Evolutionary conservation across 2,329 filamentous ascomycete genomes (phyloP).

Genomic region (Colletotrichum higginsianum): DNA sequence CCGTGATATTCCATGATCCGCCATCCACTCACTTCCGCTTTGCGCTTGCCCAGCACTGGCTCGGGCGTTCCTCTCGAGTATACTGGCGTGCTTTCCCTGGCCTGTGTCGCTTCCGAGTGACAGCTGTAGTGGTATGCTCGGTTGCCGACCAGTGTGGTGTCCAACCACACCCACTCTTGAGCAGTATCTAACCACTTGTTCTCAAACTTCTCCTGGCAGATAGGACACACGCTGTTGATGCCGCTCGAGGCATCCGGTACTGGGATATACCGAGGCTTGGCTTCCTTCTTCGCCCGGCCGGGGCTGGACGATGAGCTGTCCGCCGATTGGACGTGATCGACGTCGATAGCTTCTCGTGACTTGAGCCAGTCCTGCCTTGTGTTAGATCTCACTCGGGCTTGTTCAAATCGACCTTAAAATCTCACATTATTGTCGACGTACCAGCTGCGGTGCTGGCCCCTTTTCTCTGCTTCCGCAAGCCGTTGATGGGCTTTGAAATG

Average conservation of each 20-base stretch:
- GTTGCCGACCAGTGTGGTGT: constrained; percentile 83
- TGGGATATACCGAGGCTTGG: constrained; percentile 78
- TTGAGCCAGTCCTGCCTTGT: constrained; percentile 38
- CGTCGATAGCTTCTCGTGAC: constrained; percentile 53
- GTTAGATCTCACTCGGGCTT: constrained; percentile 44
- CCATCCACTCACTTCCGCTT: constrained; percentile 73
- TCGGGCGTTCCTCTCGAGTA: constrained; percentile 71
- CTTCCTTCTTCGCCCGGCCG: constrained; percentile 54
- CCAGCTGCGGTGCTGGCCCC: constrained; percentile 93
- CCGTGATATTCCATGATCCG: not conserved
- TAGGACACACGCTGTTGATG: constrained; percentile 86
- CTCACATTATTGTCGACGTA: constrained; percentile 90
- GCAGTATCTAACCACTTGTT: constrained; percentile 92
- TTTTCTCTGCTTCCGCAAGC: constrained; percentile 86
- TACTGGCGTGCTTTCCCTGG: constrained; percentile 64
- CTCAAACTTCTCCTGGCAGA: constrained; percentile 96
- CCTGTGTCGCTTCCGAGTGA: constrained; percentile 84
- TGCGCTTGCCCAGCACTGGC: constrained; percentile 79
- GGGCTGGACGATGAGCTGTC: constrained; percentile 38
- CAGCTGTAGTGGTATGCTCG: constrained; percentile 93
- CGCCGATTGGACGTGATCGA: constrained; percentile 30
- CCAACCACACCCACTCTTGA: constrained; percentile 97
- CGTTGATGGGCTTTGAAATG: constrained; percentile 95
- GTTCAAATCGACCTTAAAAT: constrained; percentile 41
- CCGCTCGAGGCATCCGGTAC: constrained; percentile 85